These are phyloP conservation scores for Pelagophyceae sp. DNA, from an alignment of 352 stramenopile species.

Conservation along the genomic window DNA sequence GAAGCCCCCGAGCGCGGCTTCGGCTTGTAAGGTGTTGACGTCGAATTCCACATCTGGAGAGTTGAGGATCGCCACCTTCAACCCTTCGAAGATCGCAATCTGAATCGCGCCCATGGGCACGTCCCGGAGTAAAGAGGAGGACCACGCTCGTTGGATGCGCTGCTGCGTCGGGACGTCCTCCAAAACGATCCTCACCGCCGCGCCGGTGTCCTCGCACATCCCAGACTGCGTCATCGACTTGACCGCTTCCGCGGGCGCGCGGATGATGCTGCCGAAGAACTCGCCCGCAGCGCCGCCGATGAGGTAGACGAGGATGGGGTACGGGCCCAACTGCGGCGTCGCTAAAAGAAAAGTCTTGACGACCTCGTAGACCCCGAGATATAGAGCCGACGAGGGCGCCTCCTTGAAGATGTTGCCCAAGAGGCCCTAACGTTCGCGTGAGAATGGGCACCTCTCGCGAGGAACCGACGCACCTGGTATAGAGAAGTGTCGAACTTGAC, in stretches of 20 bases:
- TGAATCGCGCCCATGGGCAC: conserved; percentile 41
- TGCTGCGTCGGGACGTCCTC: too few relatives aligned
- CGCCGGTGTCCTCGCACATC: conserved; percentile 19
- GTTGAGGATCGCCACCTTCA: conserved; percentile 35
- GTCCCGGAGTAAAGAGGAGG: conserved; percentile 28
- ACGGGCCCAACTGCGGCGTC: conserved; percentile 12
- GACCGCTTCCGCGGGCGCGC: conserved; percentile 37
- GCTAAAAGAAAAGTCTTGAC: conserved; percentile 27
- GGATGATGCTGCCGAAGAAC: conserved; percentile 30
- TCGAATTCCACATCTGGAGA: conserved; percentile 36
- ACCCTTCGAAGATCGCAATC: conserved; percentile 38
- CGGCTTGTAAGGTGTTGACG: conserved; percentile 32
- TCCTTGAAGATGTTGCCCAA: conserved; percentile 39
- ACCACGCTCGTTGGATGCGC: too few relatives aligned
- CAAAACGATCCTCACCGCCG: conserved; percentile 23
- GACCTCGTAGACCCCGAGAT: conserved; percentile 39
- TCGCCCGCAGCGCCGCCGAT: conserved; percentile 33
- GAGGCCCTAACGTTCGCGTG: too few relatives aligned
- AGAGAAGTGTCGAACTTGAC: too few relatives aligned
- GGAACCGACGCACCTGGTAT: too few relatives aligned
- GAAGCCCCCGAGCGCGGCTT: conserved; percentile 36
- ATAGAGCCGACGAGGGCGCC: conserved; percentile 37
- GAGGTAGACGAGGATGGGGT: conserved; percentile 32
- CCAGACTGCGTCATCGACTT: conserved; percentile 34
- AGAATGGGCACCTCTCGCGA: too few relatives aligned